Conservation (phyloP, 108 stramenopile genomes). For the Mayamaea pseudoterrestris region DNA sequence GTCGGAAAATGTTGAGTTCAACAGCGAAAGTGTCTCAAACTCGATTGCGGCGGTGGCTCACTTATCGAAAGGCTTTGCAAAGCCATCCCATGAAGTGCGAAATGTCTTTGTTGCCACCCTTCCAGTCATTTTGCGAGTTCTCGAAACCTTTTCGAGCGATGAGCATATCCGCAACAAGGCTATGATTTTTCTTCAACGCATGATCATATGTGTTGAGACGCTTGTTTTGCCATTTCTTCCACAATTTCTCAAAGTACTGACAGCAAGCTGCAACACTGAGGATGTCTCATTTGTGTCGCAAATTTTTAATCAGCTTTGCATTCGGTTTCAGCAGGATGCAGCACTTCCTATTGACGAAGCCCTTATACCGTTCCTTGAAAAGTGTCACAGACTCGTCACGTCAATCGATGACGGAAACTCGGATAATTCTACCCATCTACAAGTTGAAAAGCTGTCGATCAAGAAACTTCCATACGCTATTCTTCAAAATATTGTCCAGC, state of each 20-base stretch:
- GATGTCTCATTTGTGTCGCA: conserved; percentile 57
- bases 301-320: conserved; percentile 52
- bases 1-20: conserved; percentile 22
- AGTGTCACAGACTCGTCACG: conserved; percentile 27
- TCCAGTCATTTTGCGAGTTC: conserved; percentile 22
- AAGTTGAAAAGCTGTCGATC: conserved; percentile 55
- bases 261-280: conserved; percentile 30
- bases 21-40: conserved; percentile 30
- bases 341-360: conserved; percentile 32
- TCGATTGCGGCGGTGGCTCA: conserved; percentile 56
- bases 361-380: conserved; percentile 50
- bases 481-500: conserved; percentile 36
- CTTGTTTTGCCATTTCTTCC: conserved; percentile 38
- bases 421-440: conserved; percentile 30
- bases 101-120: conserved; percentile 44
- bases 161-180: conserved; percentile 41
- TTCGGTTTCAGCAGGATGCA: conserved; percentile 45
- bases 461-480: conserved; percentile 44
- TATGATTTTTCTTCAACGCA: conserved; percentile 44
- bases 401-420: not conserved
- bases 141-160: conserved; percentile 26
- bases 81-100: conserved; percentile 39
- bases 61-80: conserved; percentile 58
- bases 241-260: conserved; percentile 30
- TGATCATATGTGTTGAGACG: conserved; percentile 43